These are phyloP conservation scores for Hemerocallis citrina DNA, from an alignment of 106 monocot species.

Conservation along the genomic window DNA sequence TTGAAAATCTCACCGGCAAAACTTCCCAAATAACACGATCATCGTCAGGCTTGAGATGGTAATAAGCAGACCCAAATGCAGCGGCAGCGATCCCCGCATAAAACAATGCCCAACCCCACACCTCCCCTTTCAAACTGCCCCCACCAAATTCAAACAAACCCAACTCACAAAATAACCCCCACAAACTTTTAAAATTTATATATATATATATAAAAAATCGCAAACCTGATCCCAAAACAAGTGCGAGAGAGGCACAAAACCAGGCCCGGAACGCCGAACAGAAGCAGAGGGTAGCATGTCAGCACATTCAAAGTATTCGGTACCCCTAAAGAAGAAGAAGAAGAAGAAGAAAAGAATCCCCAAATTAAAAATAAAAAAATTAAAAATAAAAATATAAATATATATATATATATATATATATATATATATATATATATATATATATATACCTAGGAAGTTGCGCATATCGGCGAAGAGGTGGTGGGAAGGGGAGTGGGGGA, in stretches of 20 bases:
- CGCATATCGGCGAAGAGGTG: slow-evolving; percentile 95
- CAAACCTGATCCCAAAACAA: slow-evolving; percentile 70
- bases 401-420: too few species aligned
- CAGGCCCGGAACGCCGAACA: slow-evolving; percentile 66
- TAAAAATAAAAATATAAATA: too few species aligned
- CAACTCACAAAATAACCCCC: not conserved
- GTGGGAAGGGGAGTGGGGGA: slow-evolving; percentile 54
- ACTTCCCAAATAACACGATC: slow-evolving; percentile 71
- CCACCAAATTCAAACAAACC: slow-evolving; percentile 1
- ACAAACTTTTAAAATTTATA: too few species aligned
- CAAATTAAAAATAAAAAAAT: too few species aligned
- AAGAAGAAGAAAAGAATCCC: too few species aligned
- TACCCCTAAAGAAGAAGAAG: slow-evolving; percentile 68
- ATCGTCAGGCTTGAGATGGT: slow-evolving; percentile 89
- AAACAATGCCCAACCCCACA: slow-evolving; percentile 77
- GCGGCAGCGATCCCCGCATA: slow-evolving; percentile 49
- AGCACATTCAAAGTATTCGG: slow-evolving; percentile 92
- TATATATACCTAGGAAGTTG: slow-evolving; percentile 77
- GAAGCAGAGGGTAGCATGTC: slow-evolving; percentile 64
- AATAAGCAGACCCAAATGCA: slow-evolving; percentile 89
- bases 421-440: too few species aligned
- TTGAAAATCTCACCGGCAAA: slow-evolving; percentile 59
- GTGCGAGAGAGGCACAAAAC: slow-evolving; percentile 65
- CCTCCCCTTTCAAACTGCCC: slow-evolving; percentile 63
- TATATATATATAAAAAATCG: too few species aligned